These are phyloP conservation scores for Fimicolochytrium jonesii DNA, from an alignment of 192 early-diverging fungal genomes.

Conservation along the genomic window DNA sequence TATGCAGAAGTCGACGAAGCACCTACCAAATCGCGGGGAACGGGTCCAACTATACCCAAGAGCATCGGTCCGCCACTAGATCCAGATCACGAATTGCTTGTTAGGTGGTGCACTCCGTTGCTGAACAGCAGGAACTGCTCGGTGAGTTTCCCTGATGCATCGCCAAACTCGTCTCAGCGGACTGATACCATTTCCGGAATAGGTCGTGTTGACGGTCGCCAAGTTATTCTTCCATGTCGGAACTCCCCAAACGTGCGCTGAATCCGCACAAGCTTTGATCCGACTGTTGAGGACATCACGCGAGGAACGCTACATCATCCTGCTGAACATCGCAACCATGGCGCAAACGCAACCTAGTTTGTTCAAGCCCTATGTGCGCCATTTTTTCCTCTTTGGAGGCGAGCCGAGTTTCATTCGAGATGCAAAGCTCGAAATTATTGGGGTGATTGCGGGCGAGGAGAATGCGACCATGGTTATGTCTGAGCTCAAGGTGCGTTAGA, in stretches of 20 bases:
- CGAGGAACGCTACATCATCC: slow-evolving; percentile 75
- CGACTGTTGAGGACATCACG: slow-evolving; percentile 62
- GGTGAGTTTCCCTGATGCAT: slow-evolving; percentile 34
- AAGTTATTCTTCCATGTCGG: slow-evolving; percentile 31
- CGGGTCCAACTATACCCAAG: no score
- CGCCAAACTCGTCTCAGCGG: not conserved
- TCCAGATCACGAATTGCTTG: slow-evolving; percentile 72
- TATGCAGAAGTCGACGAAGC: slow-evolving; percentile 39
- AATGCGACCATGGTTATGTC: slow-evolving; percentile 67
- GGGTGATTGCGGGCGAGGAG: slow-evolving; percentile 56
- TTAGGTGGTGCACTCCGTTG: slow-evolving; percentile 64
- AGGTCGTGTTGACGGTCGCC: slow-evolving; percentile 34
- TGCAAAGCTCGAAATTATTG: slow-evolving; percentile 82
- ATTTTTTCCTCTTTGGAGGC: slow-evolving; percentile 76
- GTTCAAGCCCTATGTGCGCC: slow-evolving; percentile 66
- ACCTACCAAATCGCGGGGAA: not conserved
- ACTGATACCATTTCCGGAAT: not conserved
- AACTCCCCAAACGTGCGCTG: slow-evolving; percentile 5
- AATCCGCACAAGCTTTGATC: slow-evolving; percentile 55
- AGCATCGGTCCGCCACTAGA: slow-evolving; percentile 55
- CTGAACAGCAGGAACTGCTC: slow-evolving; percentile 76
- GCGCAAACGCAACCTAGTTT: slow-evolving; percentile 61
- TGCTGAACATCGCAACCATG: slow-evolving; percentile 74
- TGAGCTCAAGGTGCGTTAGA: slow-evolving; percentile 62
- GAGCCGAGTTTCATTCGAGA: slow-evolving; percentile 77